Conservation (phyloP, 1,284 basidiomycete species). For the Ustilago tritici region DNA sequence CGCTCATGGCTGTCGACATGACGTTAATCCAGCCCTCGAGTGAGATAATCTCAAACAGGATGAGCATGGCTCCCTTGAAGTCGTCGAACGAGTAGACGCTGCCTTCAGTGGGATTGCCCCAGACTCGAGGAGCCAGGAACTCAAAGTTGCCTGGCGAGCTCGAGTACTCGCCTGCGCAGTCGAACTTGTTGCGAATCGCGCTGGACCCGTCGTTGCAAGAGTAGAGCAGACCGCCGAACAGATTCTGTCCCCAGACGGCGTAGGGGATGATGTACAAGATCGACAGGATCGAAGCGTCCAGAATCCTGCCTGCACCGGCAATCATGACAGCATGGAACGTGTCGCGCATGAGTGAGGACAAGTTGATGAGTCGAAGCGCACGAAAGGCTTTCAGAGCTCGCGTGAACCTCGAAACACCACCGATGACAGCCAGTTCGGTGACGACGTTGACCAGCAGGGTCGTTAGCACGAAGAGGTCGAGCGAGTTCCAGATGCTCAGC, state of each 20-base stretch:
- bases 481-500: slow-evolving; percentile 88
- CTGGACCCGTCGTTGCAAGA: slow-evolving; percentile 80
- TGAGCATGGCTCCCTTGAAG: slow-evolving; percentile 86
- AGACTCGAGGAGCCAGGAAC: slow-evolving; percentile 84
- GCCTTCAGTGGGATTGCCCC: slow-evolving; percentile 86
- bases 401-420: slow-evolving; percentile 81
- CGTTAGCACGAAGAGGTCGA: slow-evolving; percentile 88
- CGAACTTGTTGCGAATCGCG: slow-evolving; percentile 74
- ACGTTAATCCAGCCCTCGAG: slow-evolving; percentile 95
- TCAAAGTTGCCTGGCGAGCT: slow-evolving; percentile 73
- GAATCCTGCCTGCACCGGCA: slow-evolving; percentile 84
- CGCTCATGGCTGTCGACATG: slow-evolving; percentile 83
- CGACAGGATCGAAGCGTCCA: slow-evolving; percentile 92
- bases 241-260: slow-evolving; percentile 95
- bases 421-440: slow-evolving; percentile 82
- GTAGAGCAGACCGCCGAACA: slow-evolving; percentile 88
- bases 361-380: slow-evolving; percentile 88
- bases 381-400: slow-evolving; percentile 89
- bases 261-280: slow-evolving; percentile 94
- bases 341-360: slow-evolving; percentile 76
- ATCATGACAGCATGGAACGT: slow-evolving; percentile 94
- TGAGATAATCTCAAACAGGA: slow-evolving; percentile 96
- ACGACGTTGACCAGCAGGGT: slow-evolving; percentile 85
- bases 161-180: slow-evolving; percentile 82
- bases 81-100: slow-evolving; percentile 91